A percentile compares a stretch with the other conserved stretches of the same genome.
Evolutionary conservation across 2,329 filamentous ascomycete genomes (phyloP).

Genomic region (Cladophialophora exuberans): DNA sequence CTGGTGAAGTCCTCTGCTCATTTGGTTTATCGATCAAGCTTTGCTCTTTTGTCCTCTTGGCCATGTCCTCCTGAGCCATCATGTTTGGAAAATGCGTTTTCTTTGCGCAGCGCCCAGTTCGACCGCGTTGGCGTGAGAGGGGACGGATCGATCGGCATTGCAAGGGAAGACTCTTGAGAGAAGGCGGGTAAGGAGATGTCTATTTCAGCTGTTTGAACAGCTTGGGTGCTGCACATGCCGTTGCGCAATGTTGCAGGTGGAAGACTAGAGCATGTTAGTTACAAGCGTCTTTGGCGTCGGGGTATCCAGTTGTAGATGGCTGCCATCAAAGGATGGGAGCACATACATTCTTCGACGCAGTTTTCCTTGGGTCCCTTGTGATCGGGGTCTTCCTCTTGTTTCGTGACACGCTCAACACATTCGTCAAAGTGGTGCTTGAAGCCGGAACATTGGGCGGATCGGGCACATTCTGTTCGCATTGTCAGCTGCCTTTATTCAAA

Average conservation of each 20-base stretch:
- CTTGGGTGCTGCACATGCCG: slow-evolving; percentile 91
- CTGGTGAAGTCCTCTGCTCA: not conserved
- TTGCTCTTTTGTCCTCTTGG: not conserved
- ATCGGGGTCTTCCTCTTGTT: slow-evolving; percentile 67
- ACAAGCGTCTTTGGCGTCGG: not conserved
- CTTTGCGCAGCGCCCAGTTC: no score
- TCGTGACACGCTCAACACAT: slow-evolving; percentile 91
- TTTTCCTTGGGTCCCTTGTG: slow-evolving; percentile 81
- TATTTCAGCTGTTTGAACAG: slow-evolving; percentile 93
- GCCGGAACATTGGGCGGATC: slow-evolving; percentile 80
- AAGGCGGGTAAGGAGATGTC: slow-evolving; percentile 36
- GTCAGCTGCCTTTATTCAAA: no score
- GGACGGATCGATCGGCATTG: no score
- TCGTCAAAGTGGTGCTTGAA: slow-evolving; percentile 98
- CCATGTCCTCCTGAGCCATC: no score
- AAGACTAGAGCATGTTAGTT: slow-evolving; percentile 69
- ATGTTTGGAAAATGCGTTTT: no score
- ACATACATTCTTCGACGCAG: slow-evolving; percentile 98
- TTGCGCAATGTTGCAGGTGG: slow-evolving; percentile 96
- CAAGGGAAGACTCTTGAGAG: no score
- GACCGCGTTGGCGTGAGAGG: not conserved
- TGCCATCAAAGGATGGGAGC: not conserved
- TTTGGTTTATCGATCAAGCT: not conserved
- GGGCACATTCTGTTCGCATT: slow-evolving; percentile 76
- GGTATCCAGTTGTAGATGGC: not conserved